Evolutionary conservation across 768 basidiomycete species (phyloP), one percentile per base, ranked within the genome.

Genomic region (Pleurotus pulmonarius): DNA sequence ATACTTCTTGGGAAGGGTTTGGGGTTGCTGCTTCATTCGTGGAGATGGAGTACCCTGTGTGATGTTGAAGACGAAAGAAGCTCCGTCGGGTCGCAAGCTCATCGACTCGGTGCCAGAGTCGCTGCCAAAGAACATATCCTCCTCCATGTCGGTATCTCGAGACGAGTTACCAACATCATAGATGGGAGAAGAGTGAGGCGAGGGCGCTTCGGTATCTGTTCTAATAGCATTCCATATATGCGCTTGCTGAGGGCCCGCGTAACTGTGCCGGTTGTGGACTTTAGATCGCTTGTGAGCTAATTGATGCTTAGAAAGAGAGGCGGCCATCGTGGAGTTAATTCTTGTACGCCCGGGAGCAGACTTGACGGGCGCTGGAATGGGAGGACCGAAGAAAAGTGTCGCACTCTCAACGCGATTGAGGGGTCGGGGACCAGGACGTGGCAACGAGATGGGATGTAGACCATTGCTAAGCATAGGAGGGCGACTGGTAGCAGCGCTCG

Each of bases 341-440:
- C 75, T 68, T 20, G 72, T 65, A 37, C 73, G 71, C 25, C 57
- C 38, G 22, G 68, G 64, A 34, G 62, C 59, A 56, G 60, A 61
- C 38, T 61, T 61, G 46, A 59, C 60, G 18, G 61, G 20, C 41
- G 65, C 62, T 15, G 73, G 69, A 58, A 85, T 83, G 40, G 77
- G 57, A 41, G 84, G 83, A 4, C 86, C 87, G 63, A 89, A 90
- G 67, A 89, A 88, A 9, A 87, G 69, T 0, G 86, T 83, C 2
- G 82, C 79, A 61, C 81, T 86, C 18, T 84, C 75, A 16, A 82
- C 75, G 37, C 87, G 81, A 46, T 67, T 76, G 41, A 83, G 65
- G 0, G 79, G 71, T 12, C 69, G 64, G 24, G 77, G 76, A 39
- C 71, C 60, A 29, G 65, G 63, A 51, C 61, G 60, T 9, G 61